Evolutionary conservation across 163 green algal species (phyloP).

Genomic region (Scenedesmus sp.): DNA sequence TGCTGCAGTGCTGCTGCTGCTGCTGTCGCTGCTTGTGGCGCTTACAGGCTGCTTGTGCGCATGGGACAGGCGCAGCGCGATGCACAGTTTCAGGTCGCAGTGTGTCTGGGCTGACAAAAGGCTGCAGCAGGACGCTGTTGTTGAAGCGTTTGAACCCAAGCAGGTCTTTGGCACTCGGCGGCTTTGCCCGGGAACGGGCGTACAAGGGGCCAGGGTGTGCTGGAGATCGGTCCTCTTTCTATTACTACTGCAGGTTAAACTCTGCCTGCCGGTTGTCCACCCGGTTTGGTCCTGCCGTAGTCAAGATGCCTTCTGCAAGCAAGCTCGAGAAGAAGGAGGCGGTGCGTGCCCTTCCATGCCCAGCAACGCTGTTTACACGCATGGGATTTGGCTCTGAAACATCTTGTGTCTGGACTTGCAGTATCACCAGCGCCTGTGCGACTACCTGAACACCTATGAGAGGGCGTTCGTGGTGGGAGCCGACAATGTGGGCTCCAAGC

Average conservation of each 20-base stretch:
- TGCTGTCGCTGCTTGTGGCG: not conserved
- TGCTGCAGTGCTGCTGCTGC: not conserved
- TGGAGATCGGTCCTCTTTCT: constrained; percentile 3
- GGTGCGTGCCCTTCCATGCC: constrained; percentile 57
- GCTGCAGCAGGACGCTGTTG: not conserved
- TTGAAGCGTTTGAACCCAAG: not conserved
- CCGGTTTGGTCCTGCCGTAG: constrained; percentile 83
- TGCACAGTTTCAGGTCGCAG: not conserved
- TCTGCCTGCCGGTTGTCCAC: constrained; percentile 82
- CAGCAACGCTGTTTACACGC: not conserved
- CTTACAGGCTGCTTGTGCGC: not conserved
- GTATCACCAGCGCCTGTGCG: constrained; percentile 91
- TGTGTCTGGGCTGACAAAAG: not conserved
- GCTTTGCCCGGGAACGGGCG: not conserved
- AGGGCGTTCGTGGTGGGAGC: constrained; percentile 95
- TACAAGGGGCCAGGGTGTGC: not conserved
- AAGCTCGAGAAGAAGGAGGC: constrained; percentile 83
- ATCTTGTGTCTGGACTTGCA: constrained; percentile 56
- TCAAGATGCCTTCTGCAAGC: constrained; percentile 77
- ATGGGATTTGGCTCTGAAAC: not conserved
- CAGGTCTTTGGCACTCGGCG: constrained; percentile 15
- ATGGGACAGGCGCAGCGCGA: not conserved
- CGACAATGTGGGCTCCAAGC: constrained; percentile 99
- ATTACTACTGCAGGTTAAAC: constrained; percentile 82
- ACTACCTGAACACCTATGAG: constrained; percentile 89